Percentiles rank a stretch among this genome's conserved stretches.
phyloP scores from a whole-genome alignment of 192 early-diverging fungal species.

The Linnemannia hyalina region DNA sequence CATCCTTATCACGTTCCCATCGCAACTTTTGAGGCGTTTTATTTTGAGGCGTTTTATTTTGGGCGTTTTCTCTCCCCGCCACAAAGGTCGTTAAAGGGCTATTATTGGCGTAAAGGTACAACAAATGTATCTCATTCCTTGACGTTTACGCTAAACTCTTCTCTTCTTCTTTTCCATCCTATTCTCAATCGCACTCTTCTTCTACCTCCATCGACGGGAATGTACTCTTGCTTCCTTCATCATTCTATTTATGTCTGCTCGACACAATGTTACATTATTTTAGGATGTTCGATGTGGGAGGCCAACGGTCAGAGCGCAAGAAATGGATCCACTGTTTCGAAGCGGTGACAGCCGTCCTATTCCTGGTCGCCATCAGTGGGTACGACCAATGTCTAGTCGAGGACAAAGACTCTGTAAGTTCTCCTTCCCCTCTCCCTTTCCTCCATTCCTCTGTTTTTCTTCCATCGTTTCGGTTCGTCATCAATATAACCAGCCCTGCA shows the following conservation, averaged over 20 bases:
- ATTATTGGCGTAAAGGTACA: not conserved
- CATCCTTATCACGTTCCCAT: not conserved
- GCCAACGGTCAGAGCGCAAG: slow-evolving; percentile 68
- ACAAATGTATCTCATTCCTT: not conserved
- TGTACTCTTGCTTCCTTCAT: not conserved
- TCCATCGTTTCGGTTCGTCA: too few relatives aligned
- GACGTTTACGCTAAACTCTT: slow-evolving; percentile 19
- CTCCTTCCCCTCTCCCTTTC: slow-evolving; percentile 24
- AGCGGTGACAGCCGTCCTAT: slow-evolving; percentile 68
- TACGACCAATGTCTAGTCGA: slow-evolving; percentile 73
- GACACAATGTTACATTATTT: not conserved
- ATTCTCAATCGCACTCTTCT: not conserved
- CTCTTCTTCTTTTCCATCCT: not conserved
- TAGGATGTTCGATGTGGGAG: slow-evolving; percentile 76
- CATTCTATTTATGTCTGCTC: not conserved
- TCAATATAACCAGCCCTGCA: too few relatives aligned
- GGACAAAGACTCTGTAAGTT: slow-evolving; percentile 57
- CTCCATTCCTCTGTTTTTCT: not conserved
- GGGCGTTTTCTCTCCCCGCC: not conserved
- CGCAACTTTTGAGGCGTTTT: not conserved
- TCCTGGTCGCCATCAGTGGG: slow-evolving; percentile 72
- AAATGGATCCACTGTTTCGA: slow-evolving; percentile 72
- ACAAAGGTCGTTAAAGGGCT: not conserved
- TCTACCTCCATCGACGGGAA: not conserved
- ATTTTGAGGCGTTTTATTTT: not conserved